Conservation (phyloP, 2,329 filamentous ascomycete species). For the Cladorrhinum sp. region DNA sequence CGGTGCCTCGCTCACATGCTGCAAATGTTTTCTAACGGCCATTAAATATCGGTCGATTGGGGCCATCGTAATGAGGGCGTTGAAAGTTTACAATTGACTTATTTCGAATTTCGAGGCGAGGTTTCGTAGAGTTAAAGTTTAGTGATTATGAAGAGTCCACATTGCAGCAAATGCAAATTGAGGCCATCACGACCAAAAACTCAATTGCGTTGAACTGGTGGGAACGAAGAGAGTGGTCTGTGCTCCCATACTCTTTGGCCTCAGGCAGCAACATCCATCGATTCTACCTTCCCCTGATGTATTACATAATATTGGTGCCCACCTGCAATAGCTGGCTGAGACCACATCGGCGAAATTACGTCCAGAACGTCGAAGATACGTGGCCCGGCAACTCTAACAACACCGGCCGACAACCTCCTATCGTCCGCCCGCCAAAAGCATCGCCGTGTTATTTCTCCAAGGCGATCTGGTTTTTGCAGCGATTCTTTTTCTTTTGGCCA, state of each 20-base stretch:
- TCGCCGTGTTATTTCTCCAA: neutral
- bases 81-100: neutral
- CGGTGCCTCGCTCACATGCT: too few species aligned
- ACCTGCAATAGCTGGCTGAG: slow-evolving; percentile 19
- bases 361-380: slow-evolving; percentile 25
- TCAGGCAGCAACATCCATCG: slow-evolving; percentile 10
- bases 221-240: neutral
- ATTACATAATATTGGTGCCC: slow-evolving; percentile 26
- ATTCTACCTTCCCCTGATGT: neutral
- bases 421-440: slow-evolving; percentile 7
- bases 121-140: too few species aligned
- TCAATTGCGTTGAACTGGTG: neutral
- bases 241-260: neutral
- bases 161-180: neutral
- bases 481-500: neutral
- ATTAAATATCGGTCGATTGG: too few species aligned
- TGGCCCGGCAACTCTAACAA: slow-evolving; percentile 25
- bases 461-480: neutral
- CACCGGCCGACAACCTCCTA: slow-evolving; percentile 13
- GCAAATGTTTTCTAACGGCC: too few species aligned
- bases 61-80: too few species aligned
- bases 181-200: neutral
- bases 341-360: slow-evolving; percentile 32
- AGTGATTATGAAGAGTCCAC: neutral
- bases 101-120: too few species aligned